Percentiles rank a stretch among this genome's conserved stretches.
Conservation (phyloP, 345 rosid species). For the Conringia planisiliqua region DNA sequence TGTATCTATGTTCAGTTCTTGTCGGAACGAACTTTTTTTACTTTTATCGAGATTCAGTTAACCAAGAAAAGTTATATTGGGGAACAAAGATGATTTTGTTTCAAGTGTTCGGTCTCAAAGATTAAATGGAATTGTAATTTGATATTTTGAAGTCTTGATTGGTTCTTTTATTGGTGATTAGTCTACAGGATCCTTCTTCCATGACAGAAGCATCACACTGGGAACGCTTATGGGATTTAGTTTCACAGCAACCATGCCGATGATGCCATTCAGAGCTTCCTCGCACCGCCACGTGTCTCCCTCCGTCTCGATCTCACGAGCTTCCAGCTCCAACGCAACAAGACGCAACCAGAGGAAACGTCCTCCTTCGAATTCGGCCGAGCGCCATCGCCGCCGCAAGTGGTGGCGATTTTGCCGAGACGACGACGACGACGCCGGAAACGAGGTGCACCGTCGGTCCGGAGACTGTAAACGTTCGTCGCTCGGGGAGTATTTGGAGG, state of each 20-base stretch:
- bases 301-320: constrained; percentile 23
- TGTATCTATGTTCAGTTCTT: no score
- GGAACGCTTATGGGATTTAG: constrained; percentile 93
- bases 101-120: not conserved
- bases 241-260: constrained; percentile 51
- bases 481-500: constrained; percentile 84
- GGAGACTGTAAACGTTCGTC: constrained; percentile 60
- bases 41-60: not conserved
- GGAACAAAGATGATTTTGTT: not conserved
- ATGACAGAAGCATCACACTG: constrained; percentile 87
- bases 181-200: constrained; percentile 97
- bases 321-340: constrained; percentile 12
- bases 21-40: not conserved
- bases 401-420: constrained; percentile 94
- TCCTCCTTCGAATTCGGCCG: constrained; percentile 32
- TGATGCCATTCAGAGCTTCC: constrained; percentile 52
- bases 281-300: constrained; percentile 46
- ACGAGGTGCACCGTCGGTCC: not conserved
- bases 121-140: not conserved
- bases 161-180: constrained; percentile 12
- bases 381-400: constrained; percentile 48
- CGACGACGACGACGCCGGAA: constrained; percentile 26
- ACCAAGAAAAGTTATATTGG: not conserved
- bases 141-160: not conserved
- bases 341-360: constrained; percentile 28